phyloP scores from a whole-genome alignment of 2,329 filamentous ascomycete genomes.

The Apiospora marii region DNA sequence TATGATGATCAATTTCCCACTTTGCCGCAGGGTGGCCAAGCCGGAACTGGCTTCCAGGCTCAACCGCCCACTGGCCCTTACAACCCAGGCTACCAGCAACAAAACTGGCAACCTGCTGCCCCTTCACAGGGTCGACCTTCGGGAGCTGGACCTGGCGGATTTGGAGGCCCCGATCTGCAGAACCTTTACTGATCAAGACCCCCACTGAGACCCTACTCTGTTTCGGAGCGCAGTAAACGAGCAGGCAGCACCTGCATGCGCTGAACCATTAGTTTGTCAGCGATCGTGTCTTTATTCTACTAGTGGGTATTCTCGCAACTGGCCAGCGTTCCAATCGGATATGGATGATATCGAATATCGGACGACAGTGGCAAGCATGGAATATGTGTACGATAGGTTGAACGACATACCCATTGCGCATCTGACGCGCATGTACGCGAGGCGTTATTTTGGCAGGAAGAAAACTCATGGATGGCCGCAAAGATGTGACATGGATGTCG shows the following conservation, averaged over 20 bases:
- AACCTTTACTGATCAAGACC: slow-evolving; percentile 25
- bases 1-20: slow-evolving; percentile 54
- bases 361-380: slow-evolving; percentile 8
- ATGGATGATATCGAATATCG: background rate
- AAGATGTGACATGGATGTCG: background rate
- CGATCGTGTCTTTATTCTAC: background rate
- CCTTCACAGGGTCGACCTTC: slow-evolving; percentile 6
- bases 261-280: background rate
- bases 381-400: slow-evolving; percentile 18
- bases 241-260: background rate
- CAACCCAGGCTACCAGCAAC: background rate
- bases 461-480: background rate
- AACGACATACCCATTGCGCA: slow-evolving; percentile 17
- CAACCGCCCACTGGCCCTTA: slow-evolving; percentile 24
- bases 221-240: background rate
- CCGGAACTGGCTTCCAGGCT: slow-evolving; percentile 32
- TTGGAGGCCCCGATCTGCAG: slow-evolving; percentile 25
- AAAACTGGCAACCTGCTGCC: slow-evolving; percentile 1
- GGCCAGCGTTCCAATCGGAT: background rate
- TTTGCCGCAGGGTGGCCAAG: slow-evolving; percentile 34
- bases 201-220: background rate
- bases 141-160: slow-evolving; percentile 6
- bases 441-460: slow-evolving; percentile 12
- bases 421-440: slow-evolving; percentile 12
- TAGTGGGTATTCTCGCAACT: background rate